A percentile compares a stretch with the other conserved stretches of the same genome.
Conservation (phyloP, 148 eudicot genomes). For the Agrostemma githago region DNA sequence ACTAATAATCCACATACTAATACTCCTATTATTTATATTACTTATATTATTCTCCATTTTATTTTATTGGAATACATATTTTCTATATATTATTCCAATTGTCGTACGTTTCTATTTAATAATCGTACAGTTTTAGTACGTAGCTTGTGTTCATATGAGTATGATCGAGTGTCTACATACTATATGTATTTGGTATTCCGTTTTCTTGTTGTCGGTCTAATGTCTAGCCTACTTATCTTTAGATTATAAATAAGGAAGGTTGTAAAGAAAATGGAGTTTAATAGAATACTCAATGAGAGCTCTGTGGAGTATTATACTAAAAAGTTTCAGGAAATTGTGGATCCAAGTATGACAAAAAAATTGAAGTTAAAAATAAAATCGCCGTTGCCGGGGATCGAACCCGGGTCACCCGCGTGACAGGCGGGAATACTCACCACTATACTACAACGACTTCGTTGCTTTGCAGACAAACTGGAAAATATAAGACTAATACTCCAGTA, state of each 20-base stretch:
- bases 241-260: not conserved
- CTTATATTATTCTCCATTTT: not conserved
- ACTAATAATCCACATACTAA: not conserved
- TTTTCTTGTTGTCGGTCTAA: not conserved
- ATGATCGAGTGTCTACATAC: not conserved
- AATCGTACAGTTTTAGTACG: not conserved
- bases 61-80: not conserved
- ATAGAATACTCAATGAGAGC: no score
- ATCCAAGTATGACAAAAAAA: no score
- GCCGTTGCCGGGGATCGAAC: conserved; percentile 99
- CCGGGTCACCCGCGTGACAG: conserved; percentile 99
- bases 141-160: not conserved
- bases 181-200: not conserved
- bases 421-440: conserved; percentile 99
- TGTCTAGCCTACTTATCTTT: not conserved
- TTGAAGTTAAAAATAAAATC: conserved; percentile 14
- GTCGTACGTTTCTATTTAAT: not conserved
- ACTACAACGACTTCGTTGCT: conserved; percentile 74
- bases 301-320: no score
- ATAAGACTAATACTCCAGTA: no score
- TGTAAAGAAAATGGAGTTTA: not conserved
- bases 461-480: no score
- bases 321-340: no score
- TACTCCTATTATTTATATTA: no score
- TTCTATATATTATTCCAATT: not conserved